These are phyloP conservation scores for Cladosporium sp. DNA, from an alignment of 2,329 filamentous ascomycete species.

Conservation along the genomic window DNA sequence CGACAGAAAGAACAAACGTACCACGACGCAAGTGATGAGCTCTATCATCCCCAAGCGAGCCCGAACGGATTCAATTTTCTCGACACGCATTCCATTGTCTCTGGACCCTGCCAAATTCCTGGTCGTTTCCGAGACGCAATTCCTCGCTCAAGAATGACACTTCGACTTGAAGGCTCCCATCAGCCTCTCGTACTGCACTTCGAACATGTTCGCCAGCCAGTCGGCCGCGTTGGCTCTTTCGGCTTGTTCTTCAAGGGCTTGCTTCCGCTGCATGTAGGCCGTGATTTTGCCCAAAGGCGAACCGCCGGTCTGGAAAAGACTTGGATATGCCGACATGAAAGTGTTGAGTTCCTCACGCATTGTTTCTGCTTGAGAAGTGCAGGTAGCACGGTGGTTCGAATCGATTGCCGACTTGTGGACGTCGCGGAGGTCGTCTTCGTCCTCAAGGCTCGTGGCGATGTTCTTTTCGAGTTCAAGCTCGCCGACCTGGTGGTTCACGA, in stretches of 20 bases:
- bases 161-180: neutral
- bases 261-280: slow-evolving; percentile 19
- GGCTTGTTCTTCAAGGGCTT: neutral
- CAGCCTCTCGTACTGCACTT: slow-evolving; percentile 1
- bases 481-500: slow-evolving; percentile 21
- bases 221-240: neutral
- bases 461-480: slow-evolving; percentile 22
- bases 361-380: neutral
- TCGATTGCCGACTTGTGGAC: neutral
- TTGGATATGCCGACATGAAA: slow-evolving; percentile 19
- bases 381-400: neutral
- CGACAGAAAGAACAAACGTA: too few relatives aligned
- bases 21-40: too few relatives aligned
- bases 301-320: slow-evolving; percentile 11
- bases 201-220: slow-evolving; percentile 7
- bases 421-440: neutral
- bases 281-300: slow-evolving; percentile 23
- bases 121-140: neutral
- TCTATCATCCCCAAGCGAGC: too few relatives aligned
- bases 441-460: neutral
- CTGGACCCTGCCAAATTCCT: neutral
- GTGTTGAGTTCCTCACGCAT: slow-evolving; percentile 13
- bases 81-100: neutral
- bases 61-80: too few relatives aligned
- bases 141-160: neutral